phyloP scores from a whole-genome alignment of 176 grass and related monocot species.

The Thalia dealbata region DNA sequence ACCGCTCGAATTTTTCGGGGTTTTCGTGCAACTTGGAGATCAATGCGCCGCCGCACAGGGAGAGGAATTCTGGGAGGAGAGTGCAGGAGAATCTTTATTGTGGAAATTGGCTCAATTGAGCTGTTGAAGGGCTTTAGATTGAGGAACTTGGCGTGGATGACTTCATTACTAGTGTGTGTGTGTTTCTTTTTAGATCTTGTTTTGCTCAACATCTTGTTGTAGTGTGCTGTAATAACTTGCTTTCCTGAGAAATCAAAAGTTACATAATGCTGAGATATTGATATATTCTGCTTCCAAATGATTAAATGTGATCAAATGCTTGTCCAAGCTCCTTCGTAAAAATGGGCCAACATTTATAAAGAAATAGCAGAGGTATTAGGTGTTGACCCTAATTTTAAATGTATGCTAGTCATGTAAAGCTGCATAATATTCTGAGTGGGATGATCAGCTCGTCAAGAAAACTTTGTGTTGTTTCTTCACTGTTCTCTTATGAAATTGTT shows the following conservation, averaged over 20 bases:
- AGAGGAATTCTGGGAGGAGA: conserved; percentile 32
- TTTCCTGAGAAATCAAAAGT: background rate
- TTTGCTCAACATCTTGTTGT: background rate
- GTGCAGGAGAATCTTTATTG: conserved; percentile 55
- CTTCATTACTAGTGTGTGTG: too few relatives aligned
- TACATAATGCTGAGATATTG: background rate
- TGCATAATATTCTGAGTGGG: too few relatives aligned
- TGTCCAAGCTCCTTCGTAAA: too few relatives aligned
- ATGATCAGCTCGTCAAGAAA: too few relatives aligned
- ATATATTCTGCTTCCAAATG: background rate
- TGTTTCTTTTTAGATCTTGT: background rate
- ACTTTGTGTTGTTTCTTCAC: too few relatives aligned
- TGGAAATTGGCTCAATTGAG: background rate
- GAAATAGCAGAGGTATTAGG: too few relatives aligned
- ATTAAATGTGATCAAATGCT: too few relatives aligned
- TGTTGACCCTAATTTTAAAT: too few relatives aligned
- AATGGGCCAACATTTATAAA: too few relatives aligned
- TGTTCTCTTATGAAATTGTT: too few relatives aligned
- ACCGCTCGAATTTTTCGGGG: conserved; percentile 32
- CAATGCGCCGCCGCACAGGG: conserved; percentile 20
- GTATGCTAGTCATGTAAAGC: too few relatives aligned
- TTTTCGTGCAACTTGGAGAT: conserved; percentile 24
- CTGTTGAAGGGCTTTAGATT: background rate
- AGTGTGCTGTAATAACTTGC: background rate
- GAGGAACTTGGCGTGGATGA: background rate